Evolutionary conservation across 2,329 filamentous ascomycete species (phyloP), one percentile per base, ranked within the genome.

Genomic region (Cordyceps javanica): DNA sequence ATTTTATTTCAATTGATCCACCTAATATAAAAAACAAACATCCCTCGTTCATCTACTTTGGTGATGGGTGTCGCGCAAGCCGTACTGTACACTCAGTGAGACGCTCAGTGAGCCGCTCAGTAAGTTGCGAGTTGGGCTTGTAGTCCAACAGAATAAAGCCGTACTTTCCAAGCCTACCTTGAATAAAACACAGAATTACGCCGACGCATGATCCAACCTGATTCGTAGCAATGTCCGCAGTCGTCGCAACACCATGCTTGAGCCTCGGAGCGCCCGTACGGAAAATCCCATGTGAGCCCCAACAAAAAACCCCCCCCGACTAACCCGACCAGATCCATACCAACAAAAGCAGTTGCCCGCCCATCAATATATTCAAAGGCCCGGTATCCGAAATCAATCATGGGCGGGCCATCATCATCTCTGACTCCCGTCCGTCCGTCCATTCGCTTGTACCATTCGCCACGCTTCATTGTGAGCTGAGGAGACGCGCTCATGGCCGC

Each of bases 221-320:
- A 26, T 26, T 28, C 25, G 25, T 28, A n/a, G n/a, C n/a, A n/a
- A n/a, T n/a, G n/a, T n/a, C n/a, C n/a, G n/a, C n/a, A n/a, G n/a
- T n/a, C n/a, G n/a, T 51, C 34, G 48, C 21, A 19, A 32, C 16
- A 23, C 36, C 30, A 26, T 28, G n/a, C n/a, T n/a, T 23, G 42
- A 63, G 62, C 64, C 66, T 68, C 65, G 65, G 64, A 61, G 62
- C 60, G 55, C 55, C 56, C 38, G 58, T 59, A 57, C 45, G 41
- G 41, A 63, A n/a, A 64, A 65, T 62, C 28, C 53, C 67, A 68
- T 68, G 66, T 68, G 67, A 59, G 65, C 66, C 67, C 67, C 67
- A 68, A 68, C 67, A 68, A 68, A 68, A 51, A 44, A 7, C 3
- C 16, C n/a, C n/a, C n/a, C n/a, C n/a, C n/a, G n/a, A n/a, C n/a